Evolutionary conservation across 257 asterid genomes (phyloP).

Genomic region (Thymus quinquecostatus): DNA sequence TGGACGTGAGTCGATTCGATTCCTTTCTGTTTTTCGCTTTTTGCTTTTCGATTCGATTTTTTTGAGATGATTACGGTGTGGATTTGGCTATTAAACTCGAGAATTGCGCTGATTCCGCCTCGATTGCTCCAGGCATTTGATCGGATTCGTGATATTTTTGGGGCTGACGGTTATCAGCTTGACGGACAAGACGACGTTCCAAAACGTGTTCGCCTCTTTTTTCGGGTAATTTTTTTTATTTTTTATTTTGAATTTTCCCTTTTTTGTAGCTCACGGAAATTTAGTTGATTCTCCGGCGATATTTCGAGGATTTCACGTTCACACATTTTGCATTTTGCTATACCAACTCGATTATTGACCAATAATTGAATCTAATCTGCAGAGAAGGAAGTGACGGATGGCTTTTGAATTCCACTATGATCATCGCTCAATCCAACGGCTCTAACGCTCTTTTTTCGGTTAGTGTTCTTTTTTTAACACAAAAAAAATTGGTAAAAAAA

Average conservation of each 20-base stretch:
- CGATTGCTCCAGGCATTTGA: slow-evolving; percentile 66
- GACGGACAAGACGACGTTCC: slow-evolving; percentile 60
- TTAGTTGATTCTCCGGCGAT: neutral
- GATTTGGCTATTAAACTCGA: neutral
- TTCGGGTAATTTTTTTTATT: slow-evolving; percentile 44
- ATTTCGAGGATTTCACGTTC: slow-evolving; percentile 7
- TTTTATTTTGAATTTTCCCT: no score
- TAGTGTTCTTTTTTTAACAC: slow-evolving; percentile 19
- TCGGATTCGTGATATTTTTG: slow-evolving; percentile 71
- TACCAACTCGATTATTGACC: slow-evolving; percentile 4
- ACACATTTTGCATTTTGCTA: slow-evolving; percentile 17
- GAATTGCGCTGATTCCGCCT: slow-evolving; percentile 3
- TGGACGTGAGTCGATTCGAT: slow-evolving; percentile 73
- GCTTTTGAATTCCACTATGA: slow-evolving; percentile 40
- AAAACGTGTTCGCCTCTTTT: slow-evolving; percentile 42
- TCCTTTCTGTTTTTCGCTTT: neutral
- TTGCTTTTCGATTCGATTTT: neutral
- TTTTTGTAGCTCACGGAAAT: neutral
- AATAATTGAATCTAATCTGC: slow-evolving; percentile 33
- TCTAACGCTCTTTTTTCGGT: slow-evolving; percentile 59
- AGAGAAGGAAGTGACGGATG: slow-evolving; percentile 52
- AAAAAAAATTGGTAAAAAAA: neutral
- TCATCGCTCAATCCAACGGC: slow-evolving; percentile 54
- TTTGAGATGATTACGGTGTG: neutral
- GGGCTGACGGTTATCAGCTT: slow-evolving; percentile 68